Conservation (phyloP, 2,329 filamentous ascomycete genomes). For the Volutella citrinella region DNA sequence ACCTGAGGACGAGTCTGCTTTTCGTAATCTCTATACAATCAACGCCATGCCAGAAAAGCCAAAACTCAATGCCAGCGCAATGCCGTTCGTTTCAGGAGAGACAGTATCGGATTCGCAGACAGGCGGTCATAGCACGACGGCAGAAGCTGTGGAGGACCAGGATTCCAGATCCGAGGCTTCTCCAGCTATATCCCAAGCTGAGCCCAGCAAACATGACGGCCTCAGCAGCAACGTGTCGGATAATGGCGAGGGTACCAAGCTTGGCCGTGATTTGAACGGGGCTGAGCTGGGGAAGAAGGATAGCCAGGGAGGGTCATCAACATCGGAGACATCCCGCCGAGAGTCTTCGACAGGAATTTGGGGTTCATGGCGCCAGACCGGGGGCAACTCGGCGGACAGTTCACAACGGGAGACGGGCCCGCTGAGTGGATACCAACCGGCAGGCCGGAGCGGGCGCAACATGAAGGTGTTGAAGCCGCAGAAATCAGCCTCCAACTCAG, state of each 20-base stretch:
- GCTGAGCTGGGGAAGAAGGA: conserved; percentile 26
- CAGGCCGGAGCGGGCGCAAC: conserved; percentile 58
- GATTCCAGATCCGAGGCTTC: conserved; percentile 31
- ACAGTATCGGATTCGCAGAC: conserved; percentile 19
- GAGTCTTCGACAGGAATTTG: conserved; percentile 59
- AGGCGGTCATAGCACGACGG: conserved; percentile 10
- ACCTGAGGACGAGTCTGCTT: conserved; percentile 80
- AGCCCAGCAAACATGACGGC: conserved; percentile 30
- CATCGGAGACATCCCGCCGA: conserved; percentile 35
- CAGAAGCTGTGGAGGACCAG: conserved; percentile 21
- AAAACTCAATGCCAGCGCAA: conserved; percentile 54
- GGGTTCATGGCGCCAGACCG: conserved; percentile 67
- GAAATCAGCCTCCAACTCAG: conserved; percentile 58
- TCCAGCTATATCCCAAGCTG: conserved; percentile 33
- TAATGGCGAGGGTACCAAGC: conserved; percentile 42
- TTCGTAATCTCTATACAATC: conserved; percentile 71
- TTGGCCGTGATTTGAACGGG: conserved; percentile 17
- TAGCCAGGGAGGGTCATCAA: conserved; percentile 13
- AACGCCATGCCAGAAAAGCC: conserved; percentile 53
- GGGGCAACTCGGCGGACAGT: conserved; percentile 49
- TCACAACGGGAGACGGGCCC: conserved; percentile 50
- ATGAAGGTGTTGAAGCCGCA: conserved; percentile 90
- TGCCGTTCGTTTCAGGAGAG: conserved; percentile 40
- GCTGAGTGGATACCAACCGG: conserved; percentile 67
- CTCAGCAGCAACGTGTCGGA: conserved; percentile 39